Evolutionary conservation across 1,139 yeast species (phyloP).

Genomic region (Chernovozyma sophiae-reginae): DNA sequence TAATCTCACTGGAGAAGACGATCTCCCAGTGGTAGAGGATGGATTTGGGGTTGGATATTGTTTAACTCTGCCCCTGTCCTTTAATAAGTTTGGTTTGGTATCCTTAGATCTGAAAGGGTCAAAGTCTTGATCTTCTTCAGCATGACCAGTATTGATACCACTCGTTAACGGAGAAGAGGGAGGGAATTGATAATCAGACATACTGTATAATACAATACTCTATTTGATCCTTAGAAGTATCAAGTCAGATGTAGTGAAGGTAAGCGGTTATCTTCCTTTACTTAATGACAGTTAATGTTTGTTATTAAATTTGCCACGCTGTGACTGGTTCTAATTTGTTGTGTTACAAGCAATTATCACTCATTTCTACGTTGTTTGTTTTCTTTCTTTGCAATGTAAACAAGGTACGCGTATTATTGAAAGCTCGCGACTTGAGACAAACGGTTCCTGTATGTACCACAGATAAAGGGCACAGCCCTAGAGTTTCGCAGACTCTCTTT

Average conservation of each 20-base stretch:
- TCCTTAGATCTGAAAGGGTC: constrained; percentile 19
- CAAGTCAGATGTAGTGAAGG: too few species aligned
- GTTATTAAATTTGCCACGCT: not conserved
- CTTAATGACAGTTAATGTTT: too few species aligned
- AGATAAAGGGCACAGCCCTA: not conserved
- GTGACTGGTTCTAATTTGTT: not conserved
- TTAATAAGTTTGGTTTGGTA: not conserved
- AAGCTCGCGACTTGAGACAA: too few species aligned
- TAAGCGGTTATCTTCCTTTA: too few species aligned
- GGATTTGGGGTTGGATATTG: constrained; percentile 53
- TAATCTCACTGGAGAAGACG: constrained; percentile 37
- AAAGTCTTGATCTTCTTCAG: constrained; percentile 14
- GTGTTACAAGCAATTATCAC: not conserved
- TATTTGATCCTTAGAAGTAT: too few species aligned
- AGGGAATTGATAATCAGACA: constrained; percentile 45
- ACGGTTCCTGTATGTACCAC: too few species aligned
- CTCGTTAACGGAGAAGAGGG: constrained; percentile 58
- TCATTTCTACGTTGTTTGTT: not conserved
- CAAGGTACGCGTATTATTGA: not conserved
- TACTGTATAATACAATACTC: too few species aligned
- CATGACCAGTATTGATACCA: not conserved
- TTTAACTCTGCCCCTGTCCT: constrained; percentile 21
- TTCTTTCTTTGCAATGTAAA: not conserved
- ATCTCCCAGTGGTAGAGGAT: constrained; percentile 47
- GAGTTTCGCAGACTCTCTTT: too few species aligned